Evolutionary conservation across 305 asterid species (phyloP).

Genomic region (Solanum aculeatissimum): DNA sequence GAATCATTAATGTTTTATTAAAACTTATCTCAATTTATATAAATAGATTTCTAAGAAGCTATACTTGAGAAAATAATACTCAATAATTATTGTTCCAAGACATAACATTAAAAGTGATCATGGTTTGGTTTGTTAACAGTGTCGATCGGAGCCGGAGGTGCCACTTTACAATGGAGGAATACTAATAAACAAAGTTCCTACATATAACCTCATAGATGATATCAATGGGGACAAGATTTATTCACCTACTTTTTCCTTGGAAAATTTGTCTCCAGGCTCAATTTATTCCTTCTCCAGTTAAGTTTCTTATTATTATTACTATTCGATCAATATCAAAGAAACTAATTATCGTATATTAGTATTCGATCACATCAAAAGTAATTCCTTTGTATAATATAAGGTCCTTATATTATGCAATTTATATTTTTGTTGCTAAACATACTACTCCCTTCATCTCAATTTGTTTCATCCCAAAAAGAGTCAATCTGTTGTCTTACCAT

Average conservation of each 20-base stretch:
- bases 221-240: neutral
- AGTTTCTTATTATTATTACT: neutral
- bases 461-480: too few relatives aligned
- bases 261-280: conserved; percentile 26
- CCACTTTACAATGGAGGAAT: conserved; percentile 71
- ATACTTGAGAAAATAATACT: neutral
- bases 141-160: conserved; percentile 34
- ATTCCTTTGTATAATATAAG: too few relatives aligned
- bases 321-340: too few relatives aligned
- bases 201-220: neutral
- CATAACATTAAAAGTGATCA: neutral
- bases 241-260: conserved; percentile 18
- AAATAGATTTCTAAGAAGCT: neutral
- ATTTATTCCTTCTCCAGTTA: conserved; percentile 60
- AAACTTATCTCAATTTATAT: neutral
- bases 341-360: too few relatives aligned
- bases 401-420: neutral
- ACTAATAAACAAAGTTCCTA: conserved; percentile 19
- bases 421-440: too few relatives aligned
- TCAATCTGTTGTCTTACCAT: too few relatives aligned
- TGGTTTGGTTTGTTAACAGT: conserved; percentile 18
- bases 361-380: too few relatives aligned
- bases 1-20: neutral
- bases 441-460: too few relatives aligned
- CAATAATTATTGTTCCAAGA: neutral